A percentile compares a stretch with the other conserved stretches of the same genome.
phyloP scores from a whole-genome alignment of 192 early-diverging fungal genomes.

The Dissophora globulifera region DNA sequence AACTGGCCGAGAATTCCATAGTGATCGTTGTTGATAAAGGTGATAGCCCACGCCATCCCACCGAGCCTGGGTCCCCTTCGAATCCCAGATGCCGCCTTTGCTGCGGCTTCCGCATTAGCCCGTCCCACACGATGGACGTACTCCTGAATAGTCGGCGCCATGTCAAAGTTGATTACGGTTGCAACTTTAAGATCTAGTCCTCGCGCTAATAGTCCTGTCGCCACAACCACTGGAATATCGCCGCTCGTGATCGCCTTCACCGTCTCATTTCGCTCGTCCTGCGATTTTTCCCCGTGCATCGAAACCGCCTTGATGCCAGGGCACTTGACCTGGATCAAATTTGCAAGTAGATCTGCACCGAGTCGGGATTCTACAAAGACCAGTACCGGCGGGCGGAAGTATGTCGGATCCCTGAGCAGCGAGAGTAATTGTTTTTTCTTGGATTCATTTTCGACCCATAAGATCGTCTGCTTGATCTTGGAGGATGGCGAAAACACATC shows the following conservation, averaged over 20 bases:
- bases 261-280: slow-evolving; percentile 53
- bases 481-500: slow-evolving; percentile 38
- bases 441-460: slow-evolving; percentile 66
- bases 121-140: slow-evolving; percentile 68
- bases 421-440: slow-evolving; percentile 67
- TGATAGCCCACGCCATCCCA: slow-evolving; percentile 63
- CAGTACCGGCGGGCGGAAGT: slow-evolving; percentile 61
- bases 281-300: slow-evolving; percentile 63
- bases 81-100: slow-evolving; percentile 23
- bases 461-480: slow-evolving; percentile 62
- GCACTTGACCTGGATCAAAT: slow-evolving; percentile 56
- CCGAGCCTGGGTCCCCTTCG: slow-evolving; percentile 35
- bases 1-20: slow-evolving; percentile 56
- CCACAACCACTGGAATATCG: slow-evolving; percentile 55
- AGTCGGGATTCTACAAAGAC: slow-evolving; percentile 66
- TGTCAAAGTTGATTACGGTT: slow-evolving; percentile 68
- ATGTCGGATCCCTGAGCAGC: slow-evolving; percentile 61
- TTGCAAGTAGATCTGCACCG: slow-evolving; percentile 62
- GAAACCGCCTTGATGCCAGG: slow-evolving; percentile 41
- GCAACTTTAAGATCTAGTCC: slow-evolving; percentile 63
- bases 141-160: slow-evolving; percentile 65
- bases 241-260: slow-evolving; percentile 44
- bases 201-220: slow-evolving; percentile 63
- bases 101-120: slow-evolving; percentile 46
- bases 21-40: slow-evolving; percentile 69